Base-by-base conservation (phyloP, 768 basidiomycete genomes). In the Pleurotus ostreatus region DNA sequence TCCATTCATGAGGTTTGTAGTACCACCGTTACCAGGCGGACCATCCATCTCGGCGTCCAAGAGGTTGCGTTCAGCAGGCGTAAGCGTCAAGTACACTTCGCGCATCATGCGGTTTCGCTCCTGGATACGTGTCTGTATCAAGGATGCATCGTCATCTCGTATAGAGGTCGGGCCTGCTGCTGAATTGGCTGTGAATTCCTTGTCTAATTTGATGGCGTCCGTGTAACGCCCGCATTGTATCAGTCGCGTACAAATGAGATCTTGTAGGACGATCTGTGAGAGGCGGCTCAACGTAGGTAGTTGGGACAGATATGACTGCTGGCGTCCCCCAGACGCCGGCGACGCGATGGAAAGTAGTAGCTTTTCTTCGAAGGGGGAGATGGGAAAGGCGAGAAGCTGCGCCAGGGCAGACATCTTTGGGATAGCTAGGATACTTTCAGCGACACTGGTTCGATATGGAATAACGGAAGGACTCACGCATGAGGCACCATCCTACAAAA, bases 201-300 rank as follows among this genome's bases (percentile, higher is more conserved):
- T 80, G 66, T 93, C 89, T 43, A 89, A 75, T 70, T 85, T 86
- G 65, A 92, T 81, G 7, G 89, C 92, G n/a, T 84, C 82, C 0
- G 78, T 70, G 62, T 86, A 84, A 57, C 81, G 79, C 3, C 89
- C 91, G 2, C 75, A 78, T 63, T 90, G 86, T 34, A 93, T 80
- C 7, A 92, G 79, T 8, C 92, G 85, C 13, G 88, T 81, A 58
- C 86, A 89, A 25, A 89, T 76, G n/a, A 93, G 78, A 59, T 93
- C 88, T 66, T 90, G 90, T 0, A 93, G 67, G 12, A 81, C 73
- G 4, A 84, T 38, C 39, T 76, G 22, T 85, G 66, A 2, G 83
- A 79, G 1, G 76, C 62, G 6, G 76, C 39, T 53, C 11, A 53
- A 39, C 22, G 22, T n/a, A 41, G 51, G 51, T 13, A 53, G n/a